phyloP scores from a whole-genome alignment of 192 early-diverging fungal genomes.

The Endogone sp. region DNA sequence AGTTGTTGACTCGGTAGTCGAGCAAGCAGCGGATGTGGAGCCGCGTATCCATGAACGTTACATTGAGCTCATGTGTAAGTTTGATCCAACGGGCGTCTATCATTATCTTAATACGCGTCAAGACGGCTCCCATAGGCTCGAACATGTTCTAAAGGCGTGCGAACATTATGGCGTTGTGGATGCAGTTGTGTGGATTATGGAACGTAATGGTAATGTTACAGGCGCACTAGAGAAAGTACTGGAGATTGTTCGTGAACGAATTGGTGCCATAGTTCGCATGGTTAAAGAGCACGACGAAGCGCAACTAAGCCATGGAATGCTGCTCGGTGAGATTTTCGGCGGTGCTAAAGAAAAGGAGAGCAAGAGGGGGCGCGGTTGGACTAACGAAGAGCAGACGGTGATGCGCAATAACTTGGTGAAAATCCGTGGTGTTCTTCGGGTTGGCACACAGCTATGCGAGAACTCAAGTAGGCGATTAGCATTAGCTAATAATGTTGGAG shows the following conservation, averaged over 20 bases:
- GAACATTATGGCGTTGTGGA: slow-evolving; percentile 49
- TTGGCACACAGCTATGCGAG: slow-evolving; percentile 56
- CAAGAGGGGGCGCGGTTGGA: slow-evolving; percentile 32
- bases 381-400: slow-evolving; percentile 42
- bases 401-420: slow-evolving; percentile 45
- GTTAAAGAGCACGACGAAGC: slow-evolving; percentile 21
- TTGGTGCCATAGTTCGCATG: slow-evolving; percentile 30
- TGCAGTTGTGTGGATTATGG: slow-evolving; percentile 59
- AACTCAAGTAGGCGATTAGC: slow-evolving; percentile 29
- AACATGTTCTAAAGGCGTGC: slow-evolving; percentile 32
- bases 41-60: slow-evolving; percentile 49
- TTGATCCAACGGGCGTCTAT: slow-evolving; percentile 58
- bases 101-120: slow-evolving; percentile 52
- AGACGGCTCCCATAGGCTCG: slow-evolving; percentile 33
- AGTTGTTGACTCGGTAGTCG: slow-evolving; percentile 6
- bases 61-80: slow-evolving; percentile 51
- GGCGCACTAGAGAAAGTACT: slow-evolving; percentile 52
- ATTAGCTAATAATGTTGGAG: slow-evolving; percentile 13
- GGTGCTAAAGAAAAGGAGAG: slow-evolving; percentile 20
- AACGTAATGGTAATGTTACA: slow-evolving; percentile 45
- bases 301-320: neutral
- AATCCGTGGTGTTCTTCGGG: slow-evolving; percentile 50
- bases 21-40: slow-evolving; percentile 7
- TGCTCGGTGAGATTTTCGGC: neutral
- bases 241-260: slow-evolving; percentile 48